These are phyloP conservation scores for Castanospermum australe DNA, from an alignment of 306 rosid species.

Conservation along the genomic window DNA sequence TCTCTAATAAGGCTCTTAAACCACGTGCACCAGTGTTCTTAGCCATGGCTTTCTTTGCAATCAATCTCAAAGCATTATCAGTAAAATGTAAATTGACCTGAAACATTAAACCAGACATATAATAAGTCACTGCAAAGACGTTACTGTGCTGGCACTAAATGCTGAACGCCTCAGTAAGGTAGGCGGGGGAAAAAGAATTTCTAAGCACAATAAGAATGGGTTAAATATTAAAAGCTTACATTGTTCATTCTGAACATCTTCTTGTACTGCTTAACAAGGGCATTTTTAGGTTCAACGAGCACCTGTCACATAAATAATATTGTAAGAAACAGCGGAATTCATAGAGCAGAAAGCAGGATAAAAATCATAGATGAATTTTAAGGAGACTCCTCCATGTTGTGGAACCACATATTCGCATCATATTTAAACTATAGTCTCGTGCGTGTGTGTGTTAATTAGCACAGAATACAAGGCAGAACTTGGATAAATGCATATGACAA, in stretches of 20 bases:
- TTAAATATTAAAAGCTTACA: constrained; percentile 38
- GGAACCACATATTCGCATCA: neutral
- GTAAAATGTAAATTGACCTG: constrained; percentile 68
- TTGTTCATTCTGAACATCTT: constrained; percentile 73
- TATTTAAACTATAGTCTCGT: neutral
- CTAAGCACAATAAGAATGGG: constrained; percentile 3
- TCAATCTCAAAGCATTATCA: constrained; percentile 53
- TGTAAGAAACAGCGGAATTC: constrained; percentile 5
- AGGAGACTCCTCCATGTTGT: neutral
- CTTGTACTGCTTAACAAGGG: constrained; percentile 69
- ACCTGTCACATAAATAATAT: constrained; percentile 39
- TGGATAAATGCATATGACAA: neutral
- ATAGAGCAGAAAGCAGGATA: neutral
- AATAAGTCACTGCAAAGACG: constrained; percentile 14
- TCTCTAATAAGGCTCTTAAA: constrained; percentile 63
- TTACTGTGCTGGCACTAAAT: neutral
- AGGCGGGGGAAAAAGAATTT: neutral
- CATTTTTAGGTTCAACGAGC: constrained; percentile 70
- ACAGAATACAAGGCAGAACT: neutral
- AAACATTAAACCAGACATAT: constrained; percentile 17
- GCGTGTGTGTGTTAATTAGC: neutral
- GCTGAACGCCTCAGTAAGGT: neutral
- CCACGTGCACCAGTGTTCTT: constrained; percentile 83
- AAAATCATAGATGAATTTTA: neutral
- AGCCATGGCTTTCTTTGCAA: constrained; percentile 69